Evolutionary conservation across 306 rosid species (phyloP), one percentile per base, ranked within the genome.

Genomic region (Cercis canadensis): DNA sequence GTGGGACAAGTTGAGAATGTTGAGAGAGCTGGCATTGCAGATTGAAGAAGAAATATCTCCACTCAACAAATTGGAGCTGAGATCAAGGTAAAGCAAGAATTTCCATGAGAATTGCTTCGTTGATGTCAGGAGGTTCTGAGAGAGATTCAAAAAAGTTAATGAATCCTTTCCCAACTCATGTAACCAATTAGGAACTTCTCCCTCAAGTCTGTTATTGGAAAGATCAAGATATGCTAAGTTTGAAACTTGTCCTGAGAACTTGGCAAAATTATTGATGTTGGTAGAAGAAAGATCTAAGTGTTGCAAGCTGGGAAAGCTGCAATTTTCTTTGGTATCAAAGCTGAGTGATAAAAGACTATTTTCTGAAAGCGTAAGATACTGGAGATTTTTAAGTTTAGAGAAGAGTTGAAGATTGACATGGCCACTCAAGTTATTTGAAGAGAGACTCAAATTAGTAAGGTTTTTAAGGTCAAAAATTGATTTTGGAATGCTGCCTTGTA

Each of bases 181-280:
- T 7, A 73, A 2, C 81, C 81, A 77, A 15, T 69, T 5, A 7
- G 80, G 76, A 54, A 77, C 44, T 6, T 4, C 13, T 7, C 76
- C 76, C 0, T 8, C 0, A 36, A 77, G 62, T 52, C 8, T 18
- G 52, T 45, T 62, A 19, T 45, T n/a, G 4, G 76, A 77, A 52
- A 78, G 74, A 15, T 76, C 52, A 11, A 77, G 19, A 0, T 0
- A 0, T 4, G 0, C 0, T 17, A 81, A 31, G 2, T 33, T 32
- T 14, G 11, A 41, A 1, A 49, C 31, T 6, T 13, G 4, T 34
- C 62, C 54, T 16, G 67, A 43, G 4, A 58, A 34, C 67, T 19
- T 6, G 0, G 81, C 78, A 36, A 75, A 44, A 15, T 4, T 29
- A 41, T 3, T 61, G 1, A 81, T 6, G 8, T 66, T 45, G 21